Base-by-base conservation (phyloP, 768 basidiomycete species). In the Serendipita vermifera region DNA sequence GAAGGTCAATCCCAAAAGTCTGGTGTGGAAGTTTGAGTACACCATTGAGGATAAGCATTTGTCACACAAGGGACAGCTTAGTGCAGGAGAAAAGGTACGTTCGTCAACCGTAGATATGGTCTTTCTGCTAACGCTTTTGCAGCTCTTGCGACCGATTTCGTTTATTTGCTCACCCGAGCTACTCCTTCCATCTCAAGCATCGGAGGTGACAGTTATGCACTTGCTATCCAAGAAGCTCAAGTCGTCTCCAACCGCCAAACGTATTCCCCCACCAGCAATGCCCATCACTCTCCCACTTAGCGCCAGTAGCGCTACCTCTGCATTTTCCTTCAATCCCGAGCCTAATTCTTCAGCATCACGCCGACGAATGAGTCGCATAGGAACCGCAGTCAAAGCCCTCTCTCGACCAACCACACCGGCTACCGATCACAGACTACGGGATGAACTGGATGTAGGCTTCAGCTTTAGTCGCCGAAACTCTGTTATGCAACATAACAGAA, bases 21-120 rank as follows among this genome's bases (percentile, higher is more conserved):
- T 87, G 15, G 69, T 70, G 22, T 91, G 89, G 90, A 78, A 78
- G 56, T 83, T 92, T 60, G 83, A 86, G 56, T 92, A 92, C 64
- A 63, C 81, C 31, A 83, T 92, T 7, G 77, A 78, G 36, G 80
- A 87, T 60, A 73, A 79, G 31, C 67, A 71, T 55, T 68, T 69
- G 22, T 73, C 77, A 22, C 65, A 65, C 5, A 70, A 73, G 3
- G 77, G 77, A 22, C 74, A 71, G 57, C 63, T 68, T 9, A 62
- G 77, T n/a, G 70, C 75, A 4, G 85, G 83, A 14, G 89, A 90
- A 68, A 86, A 83, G 62, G 70, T 71, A 32, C 55, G 67, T 59
- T 20, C 22, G 24, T 39, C 5, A 29, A 3, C 27, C 13, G 26
- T 24, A 5, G 24, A 26, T 11, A 33, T n/a, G 9, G 3, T 3